Percentiles rank a stretch among this genome's conserved stretches.
Conservation (phyloP, 148 eudicot species). For the Rhododendron kiyosumense region DNA sequence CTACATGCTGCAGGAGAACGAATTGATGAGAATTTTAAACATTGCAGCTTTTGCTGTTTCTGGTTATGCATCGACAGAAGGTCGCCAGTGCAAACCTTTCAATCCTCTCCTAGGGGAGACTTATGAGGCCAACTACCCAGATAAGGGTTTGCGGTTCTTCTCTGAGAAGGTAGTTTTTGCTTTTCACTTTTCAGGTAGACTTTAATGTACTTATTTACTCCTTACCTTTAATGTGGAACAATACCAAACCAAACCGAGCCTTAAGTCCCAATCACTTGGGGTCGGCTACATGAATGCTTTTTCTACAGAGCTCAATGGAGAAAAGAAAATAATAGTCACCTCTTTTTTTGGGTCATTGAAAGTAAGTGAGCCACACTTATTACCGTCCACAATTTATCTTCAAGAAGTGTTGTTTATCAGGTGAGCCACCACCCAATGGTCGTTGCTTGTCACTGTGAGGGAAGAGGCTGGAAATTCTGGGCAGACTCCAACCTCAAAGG, state of each 20-base stretch:
- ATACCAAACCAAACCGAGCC: no score
- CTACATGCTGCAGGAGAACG: slow-evolving; percentile 63
- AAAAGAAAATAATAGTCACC: not conserved
- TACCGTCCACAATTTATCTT: not conserved
- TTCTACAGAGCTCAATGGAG: no score
- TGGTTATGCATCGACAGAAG: slow-evolving; percentile 96
- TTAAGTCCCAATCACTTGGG: no score
- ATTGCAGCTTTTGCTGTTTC: slow-evolving; percentile 97
- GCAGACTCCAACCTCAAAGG: slow-evolving; percentile 95
- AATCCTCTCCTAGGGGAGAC: slow-evolving; percentile 98
- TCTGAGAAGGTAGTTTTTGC: slow-evolving; percentile 72
- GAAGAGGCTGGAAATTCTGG: slow-evolving; percentile 91
- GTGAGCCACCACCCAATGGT: slow-evolving; percentile 95
- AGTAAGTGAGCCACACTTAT: not conserved
- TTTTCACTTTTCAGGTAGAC: not conserved
- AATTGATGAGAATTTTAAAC: slow-evolving; percentile 86
- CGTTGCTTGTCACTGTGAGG: slow-evolving; percentile 95
- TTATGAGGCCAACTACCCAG: slow-evolving; percentile 95
- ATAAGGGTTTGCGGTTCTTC: slow-evolving; percentile 86
- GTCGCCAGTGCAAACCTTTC: slow-evolving; percentile 97
- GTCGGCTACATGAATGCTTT: no score
- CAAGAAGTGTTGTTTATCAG: slow-evolving; percentile 27
- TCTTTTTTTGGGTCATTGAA: not conserved
- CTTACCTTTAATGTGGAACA: not conserved
- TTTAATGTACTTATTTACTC: not conserved